Conservation (phyloP, 176 grass and related monocot genomes). For the Ensete ventricosum region DNA sequence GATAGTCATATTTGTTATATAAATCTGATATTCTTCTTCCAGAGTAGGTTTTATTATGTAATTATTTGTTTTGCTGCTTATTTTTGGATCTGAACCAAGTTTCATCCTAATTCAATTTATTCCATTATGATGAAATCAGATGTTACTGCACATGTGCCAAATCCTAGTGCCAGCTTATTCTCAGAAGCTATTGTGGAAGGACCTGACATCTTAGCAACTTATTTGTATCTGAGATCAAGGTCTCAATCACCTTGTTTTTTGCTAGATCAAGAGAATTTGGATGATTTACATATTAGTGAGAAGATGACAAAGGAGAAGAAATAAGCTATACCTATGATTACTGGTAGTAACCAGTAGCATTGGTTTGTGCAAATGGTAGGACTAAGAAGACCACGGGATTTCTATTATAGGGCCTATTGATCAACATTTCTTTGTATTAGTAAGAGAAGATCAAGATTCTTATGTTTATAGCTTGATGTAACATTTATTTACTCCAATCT, state of each 20-base stretch:
- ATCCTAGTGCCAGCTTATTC: too few relatives aligned
- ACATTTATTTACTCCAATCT: background rate
- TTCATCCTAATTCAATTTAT: background rate
- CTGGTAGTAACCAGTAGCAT: too few relatives aligned
- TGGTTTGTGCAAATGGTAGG: background rate
- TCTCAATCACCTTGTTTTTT: too few relatives aligned
- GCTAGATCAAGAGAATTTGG: background rate
- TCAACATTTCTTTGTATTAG: background rate
- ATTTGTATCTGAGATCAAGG: too few relatives aligned
- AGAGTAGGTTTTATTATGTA: background rate
- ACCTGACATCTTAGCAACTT: too few relatives aligned
- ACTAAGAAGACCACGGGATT: background rate
- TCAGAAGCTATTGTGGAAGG: too few relatives aligned
- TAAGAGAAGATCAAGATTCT: background rate
- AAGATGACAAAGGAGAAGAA: background rate
- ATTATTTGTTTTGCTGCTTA: background rate
- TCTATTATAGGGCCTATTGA: background rate
- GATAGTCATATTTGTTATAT: background rate
- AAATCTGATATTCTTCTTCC: background rate
- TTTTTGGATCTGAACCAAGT: background rate
- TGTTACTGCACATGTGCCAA: too few relatives aligned
- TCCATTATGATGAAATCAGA: too few relatives aligned
- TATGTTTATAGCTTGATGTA: background rate
- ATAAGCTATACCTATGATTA: background rate
- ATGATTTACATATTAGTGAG: background rate